Percentiles rank a stretch among this genome's conserved stretches.
phyloP scores from a whole-genome alignment of 192 early-diverging fungal genomes.

The Backusella liffmaniae region DNA sequence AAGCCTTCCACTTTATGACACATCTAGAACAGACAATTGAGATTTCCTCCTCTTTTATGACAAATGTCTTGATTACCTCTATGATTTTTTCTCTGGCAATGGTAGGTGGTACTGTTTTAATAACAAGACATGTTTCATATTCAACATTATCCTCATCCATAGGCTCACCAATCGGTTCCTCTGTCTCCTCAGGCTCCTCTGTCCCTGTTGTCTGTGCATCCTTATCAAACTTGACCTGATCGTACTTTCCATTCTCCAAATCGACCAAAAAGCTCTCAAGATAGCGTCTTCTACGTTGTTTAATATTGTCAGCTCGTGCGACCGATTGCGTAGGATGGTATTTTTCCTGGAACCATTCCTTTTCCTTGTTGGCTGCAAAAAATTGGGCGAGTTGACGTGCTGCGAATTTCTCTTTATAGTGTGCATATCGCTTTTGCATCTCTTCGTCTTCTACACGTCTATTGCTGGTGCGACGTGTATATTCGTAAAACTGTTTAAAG shows the following conservation, averaged over 20 bases:
- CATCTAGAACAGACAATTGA: conserved; percentile 38
- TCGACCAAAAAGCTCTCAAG: conserved; percentile 62
- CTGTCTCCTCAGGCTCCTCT: not conserved
- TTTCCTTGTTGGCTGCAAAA: conserved; percentile 72
- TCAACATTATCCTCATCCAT: conserved; percentile 18
- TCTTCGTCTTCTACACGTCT: conserved; percentile 76
- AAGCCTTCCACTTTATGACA: conserved; percentile 76
- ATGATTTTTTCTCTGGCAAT: conserved; percentile 63
- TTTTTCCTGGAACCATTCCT: conserved; percentile 93
- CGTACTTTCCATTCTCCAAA: conserved; percentile 70
- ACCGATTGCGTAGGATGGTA: conserved; percentile 80
- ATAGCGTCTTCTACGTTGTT: conserved; percentile 50
- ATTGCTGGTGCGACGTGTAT: conserved; percentile 56
- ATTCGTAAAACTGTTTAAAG: conserved; percentile 73
- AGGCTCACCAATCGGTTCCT: conserved; percentile 18
- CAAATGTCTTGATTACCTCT: conserved; percentile 42
- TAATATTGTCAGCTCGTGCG: conserved; percentile 49
- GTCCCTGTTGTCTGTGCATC: conserved; percentile 15
- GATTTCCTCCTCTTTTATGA: not conserved
- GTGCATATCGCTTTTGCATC: conserved; percentile 69
- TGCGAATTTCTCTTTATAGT: conserved; percentile 81
- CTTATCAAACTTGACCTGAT: conserved; percentile 59
- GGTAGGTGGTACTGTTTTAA: conserved; percentile 76
- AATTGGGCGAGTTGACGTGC: conserved; percentile 68
- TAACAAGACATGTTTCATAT: conserved; percentile 59